Conservation (phyloP, 495 filamentous ascomycete species). For the Physcia stellaris region DNA sequence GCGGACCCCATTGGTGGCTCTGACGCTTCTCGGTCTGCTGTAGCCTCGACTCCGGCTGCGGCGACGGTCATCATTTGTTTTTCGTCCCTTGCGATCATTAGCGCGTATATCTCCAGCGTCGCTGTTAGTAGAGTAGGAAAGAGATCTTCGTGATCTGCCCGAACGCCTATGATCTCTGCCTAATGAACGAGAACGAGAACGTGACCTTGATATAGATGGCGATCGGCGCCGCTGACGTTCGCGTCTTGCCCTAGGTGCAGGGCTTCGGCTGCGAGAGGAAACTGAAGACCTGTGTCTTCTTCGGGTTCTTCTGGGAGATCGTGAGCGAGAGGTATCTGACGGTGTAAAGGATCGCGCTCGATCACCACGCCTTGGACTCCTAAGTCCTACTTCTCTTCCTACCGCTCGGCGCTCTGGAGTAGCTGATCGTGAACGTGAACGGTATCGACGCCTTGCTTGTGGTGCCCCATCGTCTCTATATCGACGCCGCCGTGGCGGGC, state of each 20-base stretch:
- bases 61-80: constrained; percentile 24
- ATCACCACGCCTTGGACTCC: constrained; percentile 34
- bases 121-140: constrained; percentile 27
- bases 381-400: constrained; percentile 23
- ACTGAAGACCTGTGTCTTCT: constrained; percentile 25
- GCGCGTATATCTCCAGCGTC: constrained; percentile 27
- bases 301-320: constrained; percentile 42
- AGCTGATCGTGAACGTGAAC: constrained; percentile 25
- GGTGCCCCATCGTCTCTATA: constrained; percentile 18
- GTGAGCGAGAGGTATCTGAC: constrained; percentile 47
- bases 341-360: constrained; percentile 35
- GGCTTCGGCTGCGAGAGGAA: constrained; percentile 34
- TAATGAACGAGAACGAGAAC: constrained; percentile 33
- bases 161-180: constrained; percentile 19
- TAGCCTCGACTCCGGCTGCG: constrained; percentile 30
- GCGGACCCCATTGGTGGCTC: constrained; percentile 17
- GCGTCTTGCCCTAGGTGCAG: constrained; percentile 11
- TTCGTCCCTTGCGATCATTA: constrained; percentile 37
- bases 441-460: constrained; percentile 21
- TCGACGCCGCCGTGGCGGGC: constrained; percentile 24
- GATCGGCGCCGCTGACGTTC: constrained; percentile 9
- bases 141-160: constrained; percentile 27
- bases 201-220: constrained; percentile 18
- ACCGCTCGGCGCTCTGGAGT: constrained; percentile 26
- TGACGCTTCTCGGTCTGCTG: constrained; percentile 28